Base-by-base conservation (phyloP, 2,329 filamentous ascomycete species). In the Thyridium curvatum region DNA sequence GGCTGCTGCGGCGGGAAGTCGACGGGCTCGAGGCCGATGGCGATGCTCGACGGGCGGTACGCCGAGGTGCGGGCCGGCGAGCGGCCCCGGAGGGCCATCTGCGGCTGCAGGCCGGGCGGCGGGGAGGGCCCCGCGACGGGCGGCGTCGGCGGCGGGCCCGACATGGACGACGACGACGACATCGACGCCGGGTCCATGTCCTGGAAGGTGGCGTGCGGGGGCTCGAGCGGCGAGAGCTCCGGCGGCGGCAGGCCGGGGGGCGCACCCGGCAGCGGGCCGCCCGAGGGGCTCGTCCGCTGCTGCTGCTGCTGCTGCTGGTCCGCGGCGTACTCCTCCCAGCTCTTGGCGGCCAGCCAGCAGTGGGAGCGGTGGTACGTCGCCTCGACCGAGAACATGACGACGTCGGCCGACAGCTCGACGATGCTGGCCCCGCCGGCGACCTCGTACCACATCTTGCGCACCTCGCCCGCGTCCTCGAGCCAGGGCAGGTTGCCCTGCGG, bases 401-500 rank as follows among this genome's bases (percentile, higher is more conserved):
- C 71, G 50, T 80, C 76, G 39, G 74, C 65, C 2, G 74, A 77
- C 15, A 80, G 64, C 58, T 80, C 73, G 18, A 79, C 76, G 26
- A 74, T 56, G 8, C 68, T 69, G 12, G 69, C 71, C 26, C 72
- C 71, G 14, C 84, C 86, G 3, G 84, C 80, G 5, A 86, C 77
- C 47, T 84, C 77, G 58, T 86, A 87, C 84, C 84, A 87, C 52
- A 79, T 78, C 64, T 79, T 80, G 49, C 76, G 74, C 12, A 82
- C 73, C 35, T 77, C 66, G 28, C 71, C 68, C 30, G 77, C 75
- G 38, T 84, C 82, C 39, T 79, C 75, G 34, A 81, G 69, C 86
- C 86, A 93, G 1, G 86, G 86, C 0, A 79, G 70, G 39, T 81
- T 80, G 14, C 82, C 82, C 52, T 84, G 76, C 0, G 85, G 82